phyloP scores from a whole-genome alignment of 441 rosid species.

The Brassica hybrid region DNA sequence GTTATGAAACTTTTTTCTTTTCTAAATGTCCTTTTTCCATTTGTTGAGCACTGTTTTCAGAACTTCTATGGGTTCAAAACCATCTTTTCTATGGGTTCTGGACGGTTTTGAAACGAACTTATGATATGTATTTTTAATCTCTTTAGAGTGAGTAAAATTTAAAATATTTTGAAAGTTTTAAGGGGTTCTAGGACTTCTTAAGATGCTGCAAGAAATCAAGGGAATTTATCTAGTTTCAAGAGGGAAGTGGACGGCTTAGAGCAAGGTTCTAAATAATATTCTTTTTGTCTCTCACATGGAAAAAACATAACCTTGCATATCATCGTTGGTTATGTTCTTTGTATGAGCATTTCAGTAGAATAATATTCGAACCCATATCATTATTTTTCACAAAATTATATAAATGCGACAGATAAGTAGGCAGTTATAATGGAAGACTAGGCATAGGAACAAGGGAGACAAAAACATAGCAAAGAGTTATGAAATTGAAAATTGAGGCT shows the following conservation, averaged over 20 bases:
- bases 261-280: background rate
- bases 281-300: conserved; percentile 4
- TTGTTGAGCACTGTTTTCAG: background rate
- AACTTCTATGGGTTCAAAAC: background rate
- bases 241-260: background rate
- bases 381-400: background rate
- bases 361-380: background rate
- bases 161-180: background rate
- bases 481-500: background rate
- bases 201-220: background rate
- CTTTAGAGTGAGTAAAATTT: background rate
- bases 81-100: background rate
- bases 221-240: conserved; percentile 4
- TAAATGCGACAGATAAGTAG: background rate
- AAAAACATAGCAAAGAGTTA: background rate
- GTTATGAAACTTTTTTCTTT: background rate
- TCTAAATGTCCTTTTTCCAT: background rate
- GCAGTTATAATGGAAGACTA: background rate
- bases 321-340: background rate
- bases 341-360: background rate
- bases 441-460: background rate
- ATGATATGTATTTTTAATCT: background rate
- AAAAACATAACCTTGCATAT: background rate
- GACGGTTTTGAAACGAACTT: background rate
- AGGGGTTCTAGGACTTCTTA: background rate